Evolutionary conservation across 2,329 filamentous ascomycete species (phyloP).

Genomic region (Mycosphaerella sp.): DNA sequence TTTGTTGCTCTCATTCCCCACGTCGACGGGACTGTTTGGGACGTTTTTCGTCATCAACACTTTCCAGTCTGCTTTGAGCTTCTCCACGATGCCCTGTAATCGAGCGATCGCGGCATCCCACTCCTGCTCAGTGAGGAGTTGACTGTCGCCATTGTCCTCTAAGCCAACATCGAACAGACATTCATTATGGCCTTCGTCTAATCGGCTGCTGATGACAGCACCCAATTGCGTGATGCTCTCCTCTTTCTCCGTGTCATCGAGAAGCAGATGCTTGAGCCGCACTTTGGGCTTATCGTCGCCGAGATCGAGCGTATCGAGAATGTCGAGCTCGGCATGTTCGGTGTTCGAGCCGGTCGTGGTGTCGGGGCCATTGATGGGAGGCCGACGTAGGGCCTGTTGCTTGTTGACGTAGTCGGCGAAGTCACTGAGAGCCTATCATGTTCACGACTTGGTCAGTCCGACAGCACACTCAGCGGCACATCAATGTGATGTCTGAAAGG

Average conservation of each 20-base stretch:
- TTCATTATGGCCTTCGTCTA: constrained; percentile 82
- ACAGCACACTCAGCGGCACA: too few relatives aligned
- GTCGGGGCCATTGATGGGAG: constrained; percentile 29
- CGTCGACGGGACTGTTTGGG: constrained; percentile 63
- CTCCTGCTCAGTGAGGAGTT: constrained; percentile 66
- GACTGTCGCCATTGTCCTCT: constrained; percentile 81
- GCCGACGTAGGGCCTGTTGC: constrained; percentile 67
- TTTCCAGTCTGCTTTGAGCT: constrained; percentile 65
- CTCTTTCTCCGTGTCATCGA: constrained; percentile 50
- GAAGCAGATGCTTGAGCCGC: constrained; percentile 68
- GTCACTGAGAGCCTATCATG: constrained; percentile 68
- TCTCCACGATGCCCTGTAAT: constrained; percentile 58
- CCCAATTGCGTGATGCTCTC: constrained; percentile 58
- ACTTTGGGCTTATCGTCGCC: constrained; percentile 62
- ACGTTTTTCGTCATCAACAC: constrained; percentile 87
- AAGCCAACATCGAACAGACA: constrained; percentile 85
- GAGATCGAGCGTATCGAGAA: constrained; percentile 71
- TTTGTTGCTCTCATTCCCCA: constrained; percentile 55
- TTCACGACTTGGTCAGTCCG: not conserved
- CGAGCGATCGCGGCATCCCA: constrained; percentile 67
- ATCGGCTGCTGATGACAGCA: constrained; percentile 58
- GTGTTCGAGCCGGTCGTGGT: constrained; percentile 44
- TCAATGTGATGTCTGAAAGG: not conserved
- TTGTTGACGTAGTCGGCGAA: constrained; percentile 97
- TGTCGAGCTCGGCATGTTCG: constrained; percentile 83